A percentile compares a stretch with the other conserved stretches of the same genome.
phyloP scores from a whole-genome alignment of 73 alveolate species.

The Paramecium sonneborni region DNA sequence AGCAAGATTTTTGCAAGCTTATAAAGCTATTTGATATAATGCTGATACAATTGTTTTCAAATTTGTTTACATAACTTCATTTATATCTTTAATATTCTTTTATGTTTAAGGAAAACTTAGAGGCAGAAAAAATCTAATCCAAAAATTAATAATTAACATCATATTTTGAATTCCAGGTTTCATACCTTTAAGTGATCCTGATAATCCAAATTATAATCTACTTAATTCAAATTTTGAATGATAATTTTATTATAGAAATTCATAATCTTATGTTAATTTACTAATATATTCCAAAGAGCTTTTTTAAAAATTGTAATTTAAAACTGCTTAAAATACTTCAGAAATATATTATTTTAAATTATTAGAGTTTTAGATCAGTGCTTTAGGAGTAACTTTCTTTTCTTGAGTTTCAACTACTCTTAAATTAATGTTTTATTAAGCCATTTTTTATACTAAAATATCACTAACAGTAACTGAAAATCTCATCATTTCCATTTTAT shows the following conservation, averaged over 20 bases:
- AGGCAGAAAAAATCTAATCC: background rate
- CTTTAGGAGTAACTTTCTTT: background rate
- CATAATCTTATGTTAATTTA: background rate
- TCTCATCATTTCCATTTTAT: background rate
- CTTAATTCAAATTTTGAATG: background rate
- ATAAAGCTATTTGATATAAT: background rate
- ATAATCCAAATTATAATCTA: background rate
- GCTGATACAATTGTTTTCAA: conserved; percentile 29
- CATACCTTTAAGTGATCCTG: background rate
- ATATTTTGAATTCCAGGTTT: background rate
- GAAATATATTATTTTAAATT: background rate
- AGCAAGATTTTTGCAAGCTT: background rate
- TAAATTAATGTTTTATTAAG: background rate
- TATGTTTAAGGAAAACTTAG: background rate
- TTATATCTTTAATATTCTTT: background rate
- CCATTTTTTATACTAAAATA: background rate
- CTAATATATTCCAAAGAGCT: background rate
- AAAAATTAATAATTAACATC: background rate
- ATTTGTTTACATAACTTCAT: background rate
- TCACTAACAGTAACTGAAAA: background rate
- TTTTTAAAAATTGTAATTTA: background rate
- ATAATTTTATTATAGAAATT: background rate
- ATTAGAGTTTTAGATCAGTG: background rate
- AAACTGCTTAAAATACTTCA: background rate
- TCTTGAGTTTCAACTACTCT: background rate